phyloP scores from a whole-genome alignment of 148 eudicot genomes.

The Nepenthes gracilis region DNA sequence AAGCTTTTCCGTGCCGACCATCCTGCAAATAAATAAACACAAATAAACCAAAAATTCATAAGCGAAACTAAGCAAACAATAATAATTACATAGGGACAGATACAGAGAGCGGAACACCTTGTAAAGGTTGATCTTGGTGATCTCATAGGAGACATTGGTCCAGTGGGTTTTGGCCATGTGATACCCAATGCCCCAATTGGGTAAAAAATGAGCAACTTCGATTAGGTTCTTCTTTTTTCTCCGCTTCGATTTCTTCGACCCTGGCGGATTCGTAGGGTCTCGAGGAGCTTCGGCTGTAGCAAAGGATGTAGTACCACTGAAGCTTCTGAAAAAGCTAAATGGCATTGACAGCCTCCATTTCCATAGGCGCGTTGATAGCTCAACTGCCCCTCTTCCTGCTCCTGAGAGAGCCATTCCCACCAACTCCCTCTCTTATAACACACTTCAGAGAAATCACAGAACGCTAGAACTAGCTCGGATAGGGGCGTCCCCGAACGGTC shows the following conservation, averaged over 20 bases:
- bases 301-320: no score
- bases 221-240: slow-evolving; percentile 77
- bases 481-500: no score
- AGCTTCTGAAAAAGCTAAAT: no score
- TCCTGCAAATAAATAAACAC: slow-evolving; percentile 46
- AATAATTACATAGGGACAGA: not conserved
- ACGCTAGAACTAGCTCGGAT: no score
- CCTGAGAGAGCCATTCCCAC: no score
- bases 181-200: slow-evolving; percentile 91
- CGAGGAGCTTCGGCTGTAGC: not conserved
- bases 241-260: slow-evolving; percentile 25
- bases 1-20: slow-evolving; percentile 93
- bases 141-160: slow-evolving; percentile 67
- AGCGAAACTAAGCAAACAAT: not conserved
- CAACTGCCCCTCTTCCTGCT: no score
- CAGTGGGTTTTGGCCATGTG: slow-evolving; percentile 89
- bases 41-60: not conserved
- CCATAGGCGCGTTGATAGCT: no score
- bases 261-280: not conserved
- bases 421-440: not conserved
- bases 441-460: no score
- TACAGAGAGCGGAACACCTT: slow-evolving; percentile 26
- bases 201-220: slow-evolving; percentile 76
- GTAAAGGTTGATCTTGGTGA: slow-evolving; percentile 88
- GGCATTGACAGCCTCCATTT: no score